A percentile compares a stretch with the other conserved stretches of the same genome.
Conservation (phyloP, 768 basidiomycete species). For the Albatrellus ellisii region DNA sequence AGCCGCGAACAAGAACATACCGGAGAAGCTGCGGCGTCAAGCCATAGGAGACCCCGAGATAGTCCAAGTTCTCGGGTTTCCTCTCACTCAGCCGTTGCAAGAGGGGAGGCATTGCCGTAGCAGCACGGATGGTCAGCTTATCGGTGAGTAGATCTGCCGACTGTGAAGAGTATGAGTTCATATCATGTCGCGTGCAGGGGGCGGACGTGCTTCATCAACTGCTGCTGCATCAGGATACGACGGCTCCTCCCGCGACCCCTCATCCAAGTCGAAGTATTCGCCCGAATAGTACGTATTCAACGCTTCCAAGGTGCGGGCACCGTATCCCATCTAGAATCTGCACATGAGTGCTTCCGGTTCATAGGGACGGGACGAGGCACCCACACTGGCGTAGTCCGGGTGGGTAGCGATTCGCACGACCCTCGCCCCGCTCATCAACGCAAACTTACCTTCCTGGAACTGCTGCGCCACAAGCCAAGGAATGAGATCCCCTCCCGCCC, state of each 20-base stretch:
- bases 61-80: constrained; percentile 84
- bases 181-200: background rate
- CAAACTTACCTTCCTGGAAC: constrained; percentile 94
- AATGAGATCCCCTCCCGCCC: constrained; percentile 92
- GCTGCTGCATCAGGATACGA: constrained; percentile 45
- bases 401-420: constrained; percentile 91
- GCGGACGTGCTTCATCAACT: constrained; percentile 34
- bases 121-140: constrained; percentile 55
- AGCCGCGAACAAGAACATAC: constrained; percentile 22
- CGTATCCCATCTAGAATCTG: constrained; percentile 81
- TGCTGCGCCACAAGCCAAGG: constrained; percentile 93
- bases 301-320: constrained; percentile 74
- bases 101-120: constrained; percentile 79
- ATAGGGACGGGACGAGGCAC: constrained; percentile 17
- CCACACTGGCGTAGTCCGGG: constrained; percentile 85
- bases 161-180: constrained; percentile 18
- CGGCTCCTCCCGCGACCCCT: constrained; percentile 37
- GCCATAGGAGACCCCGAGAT: constrained; percentile 93
- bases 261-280: constrained; percentile 81
- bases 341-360: constrained; percentile 4
- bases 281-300: constrained; percentile 89
- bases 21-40: constrained; percentile 75
- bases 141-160: constrained; percentile 61
- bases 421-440: constrained; percentile 78
- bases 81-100: constrained; percentile 83